Evolutionary conservation across 352 stramenopile species (phyloP), one percentile per base, ranked within the genome.

Genomic region (Phytophthora crassamura): DNA sequence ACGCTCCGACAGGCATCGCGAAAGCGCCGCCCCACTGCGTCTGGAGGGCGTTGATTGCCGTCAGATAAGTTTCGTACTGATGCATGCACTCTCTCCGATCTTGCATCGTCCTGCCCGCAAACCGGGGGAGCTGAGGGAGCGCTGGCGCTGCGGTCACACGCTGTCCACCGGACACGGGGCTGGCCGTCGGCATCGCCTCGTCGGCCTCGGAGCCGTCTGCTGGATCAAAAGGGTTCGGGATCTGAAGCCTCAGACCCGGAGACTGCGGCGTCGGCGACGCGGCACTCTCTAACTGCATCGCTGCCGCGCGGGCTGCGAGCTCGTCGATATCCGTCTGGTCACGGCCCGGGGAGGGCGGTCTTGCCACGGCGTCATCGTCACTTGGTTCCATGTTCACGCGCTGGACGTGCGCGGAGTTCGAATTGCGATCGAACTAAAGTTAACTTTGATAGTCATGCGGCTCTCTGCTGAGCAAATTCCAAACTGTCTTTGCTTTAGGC

Each of bases 351-450:
- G n/a, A n/a, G n/a, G n/a, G n/a, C n/a, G n/a, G 22, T 25, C 22
- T 25, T 25, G 22, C 22, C 3, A 25, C 22, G 22, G 22, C 3
- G 22, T 25, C 22, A 25, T 25, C 22, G 2, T 25, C 22, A 25
- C 22, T 25, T 25, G 22, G 46, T 40, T 53, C 32, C 46, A 53
- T 53, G n/a, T 14, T 35, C 48, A 46, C 48, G 48, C 43, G 43
- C 43, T 38, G 28, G 20, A 1, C 22, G 36, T n/a, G 22, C 43
- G 43, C 25, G 22, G 43, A 50, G 43, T 12, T 50, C 20, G 33
- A 56, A 22, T 22, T 18, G 22, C 39, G 48, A 46, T 56, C 34
- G 48, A 46, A 56, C 48, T 56, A 35, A 56, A 56, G 34, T 46
- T 56, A 56, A 56, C 48, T 56, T 50, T 50, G 34, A 56, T 56